These are phyloP conservation scores for Penstemon eatonii DNA, from an alignment of 257 asterid species.

Conservation along the genomic window DNA sequence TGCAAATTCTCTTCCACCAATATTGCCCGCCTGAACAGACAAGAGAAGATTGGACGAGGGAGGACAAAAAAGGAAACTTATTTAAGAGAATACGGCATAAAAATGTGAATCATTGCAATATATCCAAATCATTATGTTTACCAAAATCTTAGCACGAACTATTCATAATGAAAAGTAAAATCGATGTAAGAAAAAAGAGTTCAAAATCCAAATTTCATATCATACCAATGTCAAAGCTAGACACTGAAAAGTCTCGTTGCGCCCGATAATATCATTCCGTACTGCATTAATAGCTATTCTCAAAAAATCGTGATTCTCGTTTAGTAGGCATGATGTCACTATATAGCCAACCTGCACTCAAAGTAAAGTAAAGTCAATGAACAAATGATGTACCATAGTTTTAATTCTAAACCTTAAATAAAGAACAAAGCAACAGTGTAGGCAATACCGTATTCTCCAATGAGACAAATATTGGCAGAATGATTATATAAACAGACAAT, in stretches of 20 bases:
- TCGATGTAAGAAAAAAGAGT: conserved; percentile 2
- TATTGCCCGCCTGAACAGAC: conserved; percentile 85
- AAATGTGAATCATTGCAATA: not conserved
- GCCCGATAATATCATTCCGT: conserved; percentile 96
- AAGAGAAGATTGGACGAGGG: conserved; percentile 25
- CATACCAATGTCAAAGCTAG: conserved; percentile 97
- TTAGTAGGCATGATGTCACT: conserved; percentile 92
- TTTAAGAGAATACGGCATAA: conserved; percentile 2
- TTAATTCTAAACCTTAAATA: conserved; percentile 11
- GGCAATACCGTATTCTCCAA: not conserved
- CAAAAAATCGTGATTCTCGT: conserved; percentile 95
- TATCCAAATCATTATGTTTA: not conserved
- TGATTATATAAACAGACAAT: not conserved
- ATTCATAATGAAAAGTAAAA: conserved; percentile 12
- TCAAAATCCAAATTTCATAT: not conserved
- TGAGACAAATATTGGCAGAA: not conserved
- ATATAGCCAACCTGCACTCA: conserved; percentile 87
- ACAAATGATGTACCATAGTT: conserved; percentile 14
- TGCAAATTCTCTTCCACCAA: conserved; percentile 98
- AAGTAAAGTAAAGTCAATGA: too few species aligned
- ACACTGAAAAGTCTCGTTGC: conserved; percentile 98
- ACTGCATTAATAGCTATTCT: conserved; percentile 96
- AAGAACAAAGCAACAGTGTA: not conserved
- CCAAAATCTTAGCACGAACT: conserved; percentile 9
- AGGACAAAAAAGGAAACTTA: conserved; percentile 18